phyloP scores from a whole-genome alignment of 192 early-diverging fungal genomes.

The Pilaira anomala region DNA sequence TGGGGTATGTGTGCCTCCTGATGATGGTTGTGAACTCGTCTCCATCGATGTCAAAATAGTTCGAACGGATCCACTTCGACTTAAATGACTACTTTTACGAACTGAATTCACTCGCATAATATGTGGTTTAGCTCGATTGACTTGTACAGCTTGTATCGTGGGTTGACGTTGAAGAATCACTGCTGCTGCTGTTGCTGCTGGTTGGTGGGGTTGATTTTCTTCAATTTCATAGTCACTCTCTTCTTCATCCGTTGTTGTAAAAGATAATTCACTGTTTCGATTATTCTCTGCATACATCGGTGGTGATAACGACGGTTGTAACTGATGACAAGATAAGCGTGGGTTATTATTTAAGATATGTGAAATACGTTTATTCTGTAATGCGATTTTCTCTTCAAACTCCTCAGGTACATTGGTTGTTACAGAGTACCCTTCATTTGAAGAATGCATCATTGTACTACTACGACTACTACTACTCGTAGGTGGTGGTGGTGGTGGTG shows the following conservation, averaged over 20 bases:
- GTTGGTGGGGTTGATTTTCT: neutral
- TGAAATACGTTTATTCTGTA: neutral
- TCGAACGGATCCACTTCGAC: slow-evolving; percentile 24
- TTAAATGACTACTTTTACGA: neutral
- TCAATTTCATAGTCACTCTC: neutral
- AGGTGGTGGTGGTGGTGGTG: too few species aligned
- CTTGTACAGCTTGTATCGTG: slow-evolving; percentile 30
- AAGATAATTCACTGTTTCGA: neutral
- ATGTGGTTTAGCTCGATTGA: slow-evolving; percentile 34
- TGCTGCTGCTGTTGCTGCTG: neutral
- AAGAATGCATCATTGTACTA: too few species aligned
- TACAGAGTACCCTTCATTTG: too few species aligned
- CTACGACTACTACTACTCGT: too few species aligned
- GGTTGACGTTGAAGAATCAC: neutral
- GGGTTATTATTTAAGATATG: neutral
- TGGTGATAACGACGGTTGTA: neutral
- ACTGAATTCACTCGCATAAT: slow-evolving; percentile 38
- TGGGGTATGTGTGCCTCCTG: too few species aligned
- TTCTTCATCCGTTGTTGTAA: neutral
- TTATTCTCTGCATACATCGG: neutral
- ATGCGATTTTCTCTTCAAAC: neutral
- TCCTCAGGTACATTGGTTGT: neutral
- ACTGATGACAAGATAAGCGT: neutral
- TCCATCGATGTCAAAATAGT: neutral
- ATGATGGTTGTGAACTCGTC: too few species aligned